phyloP scores from a whole-genome alignment of 1,284 basidiomycete genomes.

The Paramarasmius palmivorus region DNA sequence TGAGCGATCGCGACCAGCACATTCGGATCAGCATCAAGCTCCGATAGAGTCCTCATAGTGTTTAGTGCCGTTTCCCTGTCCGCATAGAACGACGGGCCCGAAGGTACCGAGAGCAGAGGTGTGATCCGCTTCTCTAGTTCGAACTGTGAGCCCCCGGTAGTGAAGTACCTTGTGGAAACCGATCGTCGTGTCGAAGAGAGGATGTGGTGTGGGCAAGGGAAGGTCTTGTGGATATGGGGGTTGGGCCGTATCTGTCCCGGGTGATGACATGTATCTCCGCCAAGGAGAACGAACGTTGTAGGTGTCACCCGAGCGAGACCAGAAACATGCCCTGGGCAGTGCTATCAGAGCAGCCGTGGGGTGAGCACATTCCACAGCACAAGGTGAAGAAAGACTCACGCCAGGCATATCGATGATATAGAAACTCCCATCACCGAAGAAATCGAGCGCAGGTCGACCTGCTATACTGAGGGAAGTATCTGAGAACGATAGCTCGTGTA shows the following conservation, averaged over 20 bases:
- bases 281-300: slow-evolving; percentile 22
- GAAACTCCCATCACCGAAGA: slow-evolving; percentile 24
- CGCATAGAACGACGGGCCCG: slow-evolving; percentile 1
- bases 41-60: slow-evolving; percentile 9
- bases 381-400: slow-evolving; percentile 5
- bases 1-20: slow-evolving; percentile 23
- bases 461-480: slow-evolving; percentile 19
- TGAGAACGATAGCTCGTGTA: slow-evolving; percentile 17
- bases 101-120: slow-evolving; percentile 15
- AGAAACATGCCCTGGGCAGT: slow-evolving; percentile 19
- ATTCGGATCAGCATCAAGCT: slow-evolving; percentile 21
- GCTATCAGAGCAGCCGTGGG: background rate
- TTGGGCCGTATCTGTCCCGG: slow-evolving; percentile 22
- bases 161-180: slow-evolving; percentile 15
- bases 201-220: slow-evolving; percentile 19
- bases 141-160: slow-evolving; percentile 6
- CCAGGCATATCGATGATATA: slow-evolving; percentile 24
- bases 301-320: slow-evolving; percentile 24
- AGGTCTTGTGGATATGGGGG: slow-evolving; percentile 8
- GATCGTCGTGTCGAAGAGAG: slow-evolving; percentile 11
- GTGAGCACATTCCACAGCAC: background rate
- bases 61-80: slow-evolving; percentile 1
- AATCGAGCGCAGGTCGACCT: slow-evolving; percentile 19
- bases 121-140: slow-evolving; percentile 12
- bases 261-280: slow-evolving; percentile 24